A percentile compares a stretch with the other conserved stretches of the same genome.
These are phyloP conservation scores for Metarhizium brunneum DNA, from an alignment of 2,329 filamentous ascomycete species.

Conservation along the genomic window DNA sequence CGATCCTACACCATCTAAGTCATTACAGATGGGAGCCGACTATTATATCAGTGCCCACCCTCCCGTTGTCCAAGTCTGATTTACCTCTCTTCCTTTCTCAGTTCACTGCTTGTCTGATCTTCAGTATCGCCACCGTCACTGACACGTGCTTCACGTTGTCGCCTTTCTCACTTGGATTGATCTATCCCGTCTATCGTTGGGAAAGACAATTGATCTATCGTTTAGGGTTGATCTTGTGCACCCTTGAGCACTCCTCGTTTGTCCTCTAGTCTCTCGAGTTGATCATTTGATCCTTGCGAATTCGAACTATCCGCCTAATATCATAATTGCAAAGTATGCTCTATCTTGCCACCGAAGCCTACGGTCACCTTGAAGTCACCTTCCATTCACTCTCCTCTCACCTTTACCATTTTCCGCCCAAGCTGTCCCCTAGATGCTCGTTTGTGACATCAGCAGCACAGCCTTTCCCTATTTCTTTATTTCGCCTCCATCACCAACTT, in stretches of 20 bases:
- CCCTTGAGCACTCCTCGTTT: not conserved
- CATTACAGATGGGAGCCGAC: not conserved
- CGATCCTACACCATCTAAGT: not conserved
- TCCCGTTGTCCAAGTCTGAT: not conserved
- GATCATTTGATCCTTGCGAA: not conserved
- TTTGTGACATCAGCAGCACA: not conserved
- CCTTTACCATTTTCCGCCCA: not conserved
- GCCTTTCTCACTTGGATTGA: constrained; percentile 12
- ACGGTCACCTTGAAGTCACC: not conserved
- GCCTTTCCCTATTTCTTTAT: not conserved
- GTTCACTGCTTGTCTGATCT: not conserved
- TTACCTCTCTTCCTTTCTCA: not conserved
- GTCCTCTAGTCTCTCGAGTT: not conserved
- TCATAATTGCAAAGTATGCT: constrained; percentile 5
- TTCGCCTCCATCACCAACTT: not conserved
- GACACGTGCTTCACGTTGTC: constrained; percentile 3
- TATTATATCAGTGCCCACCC: constrained; percentile 8
- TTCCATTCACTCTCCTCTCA: not conserved
- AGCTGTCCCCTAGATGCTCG: not conserved
- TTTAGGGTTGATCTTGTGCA: not conserved
- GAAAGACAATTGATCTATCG: constrained; percentile 7
- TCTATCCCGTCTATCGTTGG: constrained; percentile 24
- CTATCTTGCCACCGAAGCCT: not conserved
- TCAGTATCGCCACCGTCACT: constrained; percentile 4
- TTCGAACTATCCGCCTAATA: not conserved